These are phyloP conservation scores for Linnemannia hyalina DNA, from an alignment of 192 early-diverging fungal species.

Conservation along the genomic window DNA sequence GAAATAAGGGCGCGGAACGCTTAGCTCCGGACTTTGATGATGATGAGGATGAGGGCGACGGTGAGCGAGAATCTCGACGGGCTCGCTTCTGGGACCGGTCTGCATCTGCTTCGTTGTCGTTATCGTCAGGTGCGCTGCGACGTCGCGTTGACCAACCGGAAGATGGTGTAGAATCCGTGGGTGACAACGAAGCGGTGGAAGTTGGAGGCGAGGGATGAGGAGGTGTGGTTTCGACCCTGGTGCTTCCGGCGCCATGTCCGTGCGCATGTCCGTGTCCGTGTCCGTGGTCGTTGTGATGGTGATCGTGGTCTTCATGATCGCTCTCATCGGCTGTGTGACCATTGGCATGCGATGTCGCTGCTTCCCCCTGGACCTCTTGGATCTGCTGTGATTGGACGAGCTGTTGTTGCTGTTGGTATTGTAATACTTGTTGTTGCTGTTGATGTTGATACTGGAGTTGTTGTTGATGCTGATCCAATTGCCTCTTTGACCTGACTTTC, in stretches of 20 bases:
- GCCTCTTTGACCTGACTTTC: constrained; percentile 59
- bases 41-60: constrained; percentile 26
- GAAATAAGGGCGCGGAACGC: constrained; percentile 39
- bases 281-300: neutral
- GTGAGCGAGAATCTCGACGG: constrained; percentile 29
- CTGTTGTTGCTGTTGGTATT: constrained; percentile 2
- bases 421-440: constrained; percentile 27
- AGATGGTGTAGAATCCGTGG: constrained; percentile 26
- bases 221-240: neutral
- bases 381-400: neutral
- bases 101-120: constrained; percentile 22
- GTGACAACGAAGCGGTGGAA: constrained; percentile 45
- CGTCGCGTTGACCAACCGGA: constrained; percentile 35
- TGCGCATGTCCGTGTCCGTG: neutral
- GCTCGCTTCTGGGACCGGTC: constrained; percentile 39
- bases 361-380: neutral
- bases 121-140: constrained; percentile 35
- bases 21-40: constrained; percentile 11
- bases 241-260: neutral
- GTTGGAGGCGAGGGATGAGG: constrained; percentile 42
- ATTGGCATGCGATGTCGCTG: neutral
- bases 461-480: constrained; percentile 23
- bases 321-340: constrained; percentile 14
- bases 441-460: constrained; percentile 23
- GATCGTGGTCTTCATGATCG: constrained; percentile 21